Percentiles rank a stretch among this genome's conserved stretches.
Evolutionary conservation across 305 asterid species (phyloP).

Genomic region (Fraxinus latifolia): DNA sequence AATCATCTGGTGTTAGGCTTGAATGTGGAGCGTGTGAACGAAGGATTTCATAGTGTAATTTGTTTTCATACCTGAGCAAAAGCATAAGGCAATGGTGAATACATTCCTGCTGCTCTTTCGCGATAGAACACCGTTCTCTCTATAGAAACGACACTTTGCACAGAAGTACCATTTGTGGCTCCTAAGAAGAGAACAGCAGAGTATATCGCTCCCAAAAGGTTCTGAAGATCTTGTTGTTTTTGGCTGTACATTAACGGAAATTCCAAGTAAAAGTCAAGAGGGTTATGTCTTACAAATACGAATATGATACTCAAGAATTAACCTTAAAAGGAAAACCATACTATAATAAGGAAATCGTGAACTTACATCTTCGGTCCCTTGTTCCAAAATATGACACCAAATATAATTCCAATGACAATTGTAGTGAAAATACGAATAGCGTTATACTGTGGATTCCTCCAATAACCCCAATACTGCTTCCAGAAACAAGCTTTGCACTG

Average conservation of each 20-base stretch:
- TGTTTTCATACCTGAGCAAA: constrained; percentile 40
- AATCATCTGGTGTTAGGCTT: not conserved
- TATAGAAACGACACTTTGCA: constrained; percentile 35
- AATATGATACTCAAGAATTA: not conserved
- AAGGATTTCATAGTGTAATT: not conserved
- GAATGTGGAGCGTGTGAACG: not conserved
- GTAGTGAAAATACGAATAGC: constrained; percentile 40
- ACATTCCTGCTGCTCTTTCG: constrained; percentile 54
- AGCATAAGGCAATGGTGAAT: constrained; percentile 45
- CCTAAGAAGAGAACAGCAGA: constrained; percentile 43
- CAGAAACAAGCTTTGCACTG: constrained; percentile 53
- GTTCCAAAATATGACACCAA: constrained; percentile 46
- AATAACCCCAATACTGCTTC: constrained; percentile 53
- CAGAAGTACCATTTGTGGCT: constrained; percentile 24
- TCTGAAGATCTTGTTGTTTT: constrained; percentile 41
- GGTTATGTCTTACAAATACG: not conserved
- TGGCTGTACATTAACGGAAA: constrained; percentile 17
- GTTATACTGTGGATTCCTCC: constrained; percentile 49
- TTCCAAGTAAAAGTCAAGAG: not conserved
- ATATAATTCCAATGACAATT: constrained; percentile 28
- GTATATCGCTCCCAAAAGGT: constrained; percentile 43
- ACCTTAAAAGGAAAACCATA: not conserved
- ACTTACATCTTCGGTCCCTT: constrained; percentile 31
- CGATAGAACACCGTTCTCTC: constrained; percentile 50
- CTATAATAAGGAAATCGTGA: not conserved